Percentiles rank a stretch among this genome's conserved stretches.
Conservation (phyloP, 441 rosid genomes). For the Adansonia grandidieri region DNA sequence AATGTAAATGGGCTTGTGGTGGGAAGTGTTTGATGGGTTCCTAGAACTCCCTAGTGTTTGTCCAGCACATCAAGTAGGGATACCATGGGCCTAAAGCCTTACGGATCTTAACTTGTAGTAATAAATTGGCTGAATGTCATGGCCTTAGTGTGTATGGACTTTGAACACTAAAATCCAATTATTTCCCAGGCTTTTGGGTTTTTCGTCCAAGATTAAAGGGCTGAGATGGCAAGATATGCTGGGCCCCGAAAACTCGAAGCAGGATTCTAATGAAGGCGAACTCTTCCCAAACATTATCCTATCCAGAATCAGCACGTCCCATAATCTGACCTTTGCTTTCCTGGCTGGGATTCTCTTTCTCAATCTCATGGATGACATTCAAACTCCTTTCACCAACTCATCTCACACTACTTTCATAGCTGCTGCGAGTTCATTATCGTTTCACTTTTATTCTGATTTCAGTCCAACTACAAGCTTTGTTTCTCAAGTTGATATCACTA, state of each 20-base stretch:
- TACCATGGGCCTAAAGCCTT: no score
- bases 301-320: constrained; percentile 46
- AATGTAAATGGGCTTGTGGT: neutral
- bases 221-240: constrained; percentile 31
- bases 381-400: constrained; percentile 4
- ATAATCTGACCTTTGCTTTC: constrained; percentile 23
- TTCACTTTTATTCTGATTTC: neutral
- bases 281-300: constrained; percentile 48
- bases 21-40: neutral
- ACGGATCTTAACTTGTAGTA: no score
- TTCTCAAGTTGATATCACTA: constrained; percentile 1
- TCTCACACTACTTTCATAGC: neutral
- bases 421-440: neutral
- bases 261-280: constrained; percentile 23
- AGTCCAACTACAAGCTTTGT: neutral
- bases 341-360: constrained; percentile 29
- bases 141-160: no score
- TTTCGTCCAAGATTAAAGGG: neutral
- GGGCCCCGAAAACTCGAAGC: constrained; percentile 25
- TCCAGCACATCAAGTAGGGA: neutral
- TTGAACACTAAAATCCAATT: neutral
- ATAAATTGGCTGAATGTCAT: neutral
- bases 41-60: neutral
- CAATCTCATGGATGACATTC: constrained; percentile 39
- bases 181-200: neutral